Evolutionary conservation across 192 early-diverging fungal genomes (phyloP), one percentile per base, ranked within the genome.

Genomic region (Linnemannia zychae): DNA sequence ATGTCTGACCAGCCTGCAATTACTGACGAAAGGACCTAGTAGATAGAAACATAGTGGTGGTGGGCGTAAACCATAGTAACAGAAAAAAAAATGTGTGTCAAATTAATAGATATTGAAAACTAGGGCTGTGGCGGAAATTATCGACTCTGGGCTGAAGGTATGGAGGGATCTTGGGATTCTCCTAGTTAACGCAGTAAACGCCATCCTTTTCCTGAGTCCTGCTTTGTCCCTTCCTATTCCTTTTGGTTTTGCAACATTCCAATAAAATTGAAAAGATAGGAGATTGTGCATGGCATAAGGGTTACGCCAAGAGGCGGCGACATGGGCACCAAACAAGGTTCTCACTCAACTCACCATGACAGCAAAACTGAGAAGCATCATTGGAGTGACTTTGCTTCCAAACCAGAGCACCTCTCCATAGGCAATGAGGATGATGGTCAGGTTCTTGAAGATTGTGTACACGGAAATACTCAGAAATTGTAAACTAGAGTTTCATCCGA

Each of bases 401-500:
- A 98, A 95, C 88, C 95, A 94, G 60, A 92, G 88, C 18, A 93
- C 94, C 87, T 99, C 98, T 60, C 94, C 95, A 80, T 97, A 98
- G 18, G 98, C 98, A 79, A 98, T 98, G 31, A 97, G 87, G 84
- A 99, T 98, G 82, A 99, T 99, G 52, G 98, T 99, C 79, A 98
- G 84, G 90, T 99, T 99, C 90, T 99, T 99, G 91, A 99, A 99
- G 75, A 99, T 94, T 37, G 98, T 99, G 81, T 98, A 99, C 46
- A 99, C 88, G 20, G 98, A 96, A 72, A 99, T 97, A 72, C 95
- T 92, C 49, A 99, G 91, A 87, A 93, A 98, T 84, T 98, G 96
- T 7, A 99, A 87, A 52, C 88, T 89, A 72, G 20, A 68, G 34
- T 47, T 37, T 33, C 20, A 16, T 13, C 28, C 52, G 20, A 49